Base-by-base conservation (phyloP, 202 grass and related monocot genomes). In the Panicum virgatum region DNA sequence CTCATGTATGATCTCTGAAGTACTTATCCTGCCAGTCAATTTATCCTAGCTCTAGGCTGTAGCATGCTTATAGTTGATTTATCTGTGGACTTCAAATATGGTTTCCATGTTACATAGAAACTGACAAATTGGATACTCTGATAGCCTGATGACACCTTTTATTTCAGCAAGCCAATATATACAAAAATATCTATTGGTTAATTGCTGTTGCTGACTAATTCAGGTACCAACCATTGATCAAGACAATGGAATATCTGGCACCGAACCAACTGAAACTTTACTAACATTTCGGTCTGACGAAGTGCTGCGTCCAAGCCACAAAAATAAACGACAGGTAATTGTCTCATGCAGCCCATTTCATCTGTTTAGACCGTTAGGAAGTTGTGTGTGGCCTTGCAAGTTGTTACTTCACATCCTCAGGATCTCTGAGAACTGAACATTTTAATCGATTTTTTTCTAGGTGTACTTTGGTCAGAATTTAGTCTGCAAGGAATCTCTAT, bases 381-480 rank as follows among this genome's bases (percentile, higher is more conserved):
- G 15, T 23, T 70, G 6, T 40, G 7, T 64, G 30, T 19, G 1
- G 2, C 20, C 56, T 73, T 14, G 30, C 2, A 39, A 62, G 14
- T 56, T 43, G 10, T 25, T 56, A 39, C 76, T 79, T 66, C 18
- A 73, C 12, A 26, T 66, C 5, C 4, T 68, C 15, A 62, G 5
- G 19, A 45, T 20, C 9, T 50, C 15, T 78, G 15, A 78, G 18
- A 56, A 3, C 12, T 40, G 6, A 25, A 29, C 16, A 1, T 75
- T 79, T 62, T 58, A 4, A 62, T 54, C 45, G 0, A 7, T 12
- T 46, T 92, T 46, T 92, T 12, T 83, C 6, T 69, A 98, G 96
- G 92, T 98, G 1, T 98, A 90, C 61, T 95, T 98, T 65, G 87
- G 96, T 22, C 92, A 98, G 66, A 96, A 96, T 90, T 52, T 98